phyloP scores from a whole-genome alignment of 768 basidiomycete genomes.

The Hericium rajendrae region DNA sequence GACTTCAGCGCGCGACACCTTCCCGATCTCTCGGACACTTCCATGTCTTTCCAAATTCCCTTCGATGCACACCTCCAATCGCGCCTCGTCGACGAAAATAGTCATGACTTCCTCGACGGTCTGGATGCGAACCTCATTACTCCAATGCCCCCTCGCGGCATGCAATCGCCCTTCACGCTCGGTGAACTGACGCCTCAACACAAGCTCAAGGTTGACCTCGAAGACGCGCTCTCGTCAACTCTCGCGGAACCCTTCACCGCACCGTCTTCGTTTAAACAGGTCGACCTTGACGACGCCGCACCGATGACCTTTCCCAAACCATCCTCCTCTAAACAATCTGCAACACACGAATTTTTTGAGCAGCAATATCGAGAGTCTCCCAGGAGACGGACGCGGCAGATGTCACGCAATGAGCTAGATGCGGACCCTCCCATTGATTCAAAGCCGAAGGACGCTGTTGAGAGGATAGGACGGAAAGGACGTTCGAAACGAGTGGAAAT shows the following conservation, averaged over 20 bases:
- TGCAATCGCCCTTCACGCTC: not conserved
- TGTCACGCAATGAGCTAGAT: no score
- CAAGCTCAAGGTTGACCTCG: not conserved
- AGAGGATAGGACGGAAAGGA: no score
- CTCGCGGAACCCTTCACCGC: not conserved
- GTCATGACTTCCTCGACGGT: not conserved
- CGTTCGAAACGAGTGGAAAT: no score
- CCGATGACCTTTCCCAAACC: no score
- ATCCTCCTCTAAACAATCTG: no score
- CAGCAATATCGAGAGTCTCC: no score
- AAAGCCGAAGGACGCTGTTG: no score
- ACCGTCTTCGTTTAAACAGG: no score
- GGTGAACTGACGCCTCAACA: not conserved
- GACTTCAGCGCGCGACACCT: not conserved
- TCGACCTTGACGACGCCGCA: no score
- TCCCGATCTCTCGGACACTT: not conserved
- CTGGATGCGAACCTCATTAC: slow-evolving; percentile 1
- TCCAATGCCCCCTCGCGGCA: not conserved
- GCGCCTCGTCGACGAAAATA: slow-evolving; percentile 1
- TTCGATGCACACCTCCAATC: not conserved
- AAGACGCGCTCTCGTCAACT: not conserved
- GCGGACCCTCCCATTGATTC: no score
- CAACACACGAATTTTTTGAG: no score
- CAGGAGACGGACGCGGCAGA: no score
- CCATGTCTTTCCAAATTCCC: slow-evolving; percentile 2